A percentile compares a stretch with the other conserved stretches of the same genome.
phyloP scores from a whole-genome alignment of 2,329 filamentous ascomycete species.

The Sphaceloma murrayae region DNA sequence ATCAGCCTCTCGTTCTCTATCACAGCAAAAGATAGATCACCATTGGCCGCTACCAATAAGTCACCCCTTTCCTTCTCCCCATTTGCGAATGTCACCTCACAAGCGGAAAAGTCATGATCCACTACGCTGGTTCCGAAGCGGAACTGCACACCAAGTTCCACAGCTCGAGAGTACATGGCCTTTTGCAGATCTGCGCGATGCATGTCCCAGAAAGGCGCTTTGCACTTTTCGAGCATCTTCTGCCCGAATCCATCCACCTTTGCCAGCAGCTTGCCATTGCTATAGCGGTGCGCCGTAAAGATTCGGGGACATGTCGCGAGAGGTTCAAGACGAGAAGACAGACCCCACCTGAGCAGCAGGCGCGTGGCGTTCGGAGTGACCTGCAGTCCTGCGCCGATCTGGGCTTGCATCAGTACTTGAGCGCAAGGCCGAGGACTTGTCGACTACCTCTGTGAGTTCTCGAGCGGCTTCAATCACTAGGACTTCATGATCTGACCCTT shows the following conservation, averaged over 20 bases:
- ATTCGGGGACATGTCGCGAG: constrained; percentile 38
- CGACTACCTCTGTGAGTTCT: constrained; percentile 9
- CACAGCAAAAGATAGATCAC: too few species aligned
- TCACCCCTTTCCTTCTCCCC: constrained; percentile 34
- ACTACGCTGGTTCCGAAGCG: constrained; percentile 37
- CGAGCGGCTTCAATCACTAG: constrained; percentile 24
- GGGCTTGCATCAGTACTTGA: too few species aligned
- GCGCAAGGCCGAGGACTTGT: too few species aligned
- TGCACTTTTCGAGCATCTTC: constrained; percentile 46
- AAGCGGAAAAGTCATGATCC: constrained; percentile 29
- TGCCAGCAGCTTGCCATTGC: constrained; percentile 40
- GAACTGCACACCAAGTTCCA: constrained; percentile 40
- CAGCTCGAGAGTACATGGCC: constrained; percentile 39
- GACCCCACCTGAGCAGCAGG: constrained; percentile 42
- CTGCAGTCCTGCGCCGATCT: constrained; percentile 47
- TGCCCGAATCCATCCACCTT: constrained; percentile 44
- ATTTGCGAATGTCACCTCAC: constrained; percentile 31
- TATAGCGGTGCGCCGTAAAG: constrained; percentile 46
- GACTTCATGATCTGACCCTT: constrained; percentile 25
- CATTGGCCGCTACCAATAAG: constrained; percentile 41
- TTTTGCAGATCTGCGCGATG: constrained; percentile 54
- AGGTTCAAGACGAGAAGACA: constrained; percentile 36
- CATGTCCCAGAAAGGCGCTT: constrained; percentile 49
- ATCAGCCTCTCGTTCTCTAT: too few species aligned
- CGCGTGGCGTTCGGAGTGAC: constrained; percentile 41